Evolutionary conservation across 2,329 filamentous ascomycete genomes (phyloP).

Genomic region (Cladosporium oxysporum): DNA sequence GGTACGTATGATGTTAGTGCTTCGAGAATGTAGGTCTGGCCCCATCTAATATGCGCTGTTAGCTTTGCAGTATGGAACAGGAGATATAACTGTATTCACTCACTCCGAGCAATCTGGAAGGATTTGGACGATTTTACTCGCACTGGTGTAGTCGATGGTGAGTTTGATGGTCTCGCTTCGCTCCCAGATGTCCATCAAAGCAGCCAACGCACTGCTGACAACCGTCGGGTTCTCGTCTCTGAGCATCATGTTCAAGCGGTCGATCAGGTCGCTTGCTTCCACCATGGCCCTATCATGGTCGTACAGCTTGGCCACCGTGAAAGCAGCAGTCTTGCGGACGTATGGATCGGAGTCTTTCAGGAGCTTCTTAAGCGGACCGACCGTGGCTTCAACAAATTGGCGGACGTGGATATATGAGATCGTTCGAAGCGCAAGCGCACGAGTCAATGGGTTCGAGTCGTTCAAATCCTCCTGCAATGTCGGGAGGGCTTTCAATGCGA

Average conservation of each 20-base stretch:
- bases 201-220: slow-evolving; percentile 87
- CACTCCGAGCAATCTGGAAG: slow-evolving; percentile 96
- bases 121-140: slow-evolving; percentile 97
- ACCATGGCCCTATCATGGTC: slow-evolving; percentile 92
- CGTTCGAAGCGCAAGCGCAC: slow-evolving; percentile 87
- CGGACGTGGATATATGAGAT: slow-evolving; percentile 97
- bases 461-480: slow-evolving; percentile 91
- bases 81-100: slow-evolving; percentile 39
- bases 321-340: slow-evolving; percentile 94
- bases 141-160: slow-evolving; percentile 95
- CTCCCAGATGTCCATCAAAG: slow-evolving; percentile 97
- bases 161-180: slow-evolving; percentile 95
- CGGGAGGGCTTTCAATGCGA: slow-evolving; percentile 88
- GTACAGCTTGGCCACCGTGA: slow-evolving; percentile 95
- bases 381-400: slow-evolving; percentile 90
- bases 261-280: slow-evolving; percentile 87
- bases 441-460: slow-evolving; percentile 86
- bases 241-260: slow-evolving; percentile 83
- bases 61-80: background rate
- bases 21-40: slow-evolving; percentile 97
- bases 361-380: slow-evolving; percentile 78
- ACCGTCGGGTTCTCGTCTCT: slow-evolving; percentile 97
- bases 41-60: slow-evolving; percentile 71
- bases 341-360: slow-evolving; percentile 89
- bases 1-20: slow-evolving; percentile 97